Evolutionary conservation across 1,284 basidiomycete species (phyloP).

Genomic region (Bjerkandera adusta): DNA sequence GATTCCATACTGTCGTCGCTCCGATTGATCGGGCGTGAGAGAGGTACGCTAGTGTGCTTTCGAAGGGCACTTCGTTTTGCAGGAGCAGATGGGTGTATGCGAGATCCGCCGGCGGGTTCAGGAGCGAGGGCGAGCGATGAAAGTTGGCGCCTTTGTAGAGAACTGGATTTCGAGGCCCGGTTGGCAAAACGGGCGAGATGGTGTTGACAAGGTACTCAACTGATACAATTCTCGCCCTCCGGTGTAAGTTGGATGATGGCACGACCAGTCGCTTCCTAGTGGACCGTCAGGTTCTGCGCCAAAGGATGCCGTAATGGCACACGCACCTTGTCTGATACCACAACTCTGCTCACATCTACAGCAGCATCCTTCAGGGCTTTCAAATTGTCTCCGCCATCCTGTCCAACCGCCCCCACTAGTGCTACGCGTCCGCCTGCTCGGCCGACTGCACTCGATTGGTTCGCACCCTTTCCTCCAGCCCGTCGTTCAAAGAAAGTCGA

Average conservation of each 20-base stretch:
- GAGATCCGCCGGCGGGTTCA: constrained; percentile 18
- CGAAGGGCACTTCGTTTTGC: constrained; percentile 55
- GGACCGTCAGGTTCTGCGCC: not conserved
- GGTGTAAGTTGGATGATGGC: constrained; percentile 56
- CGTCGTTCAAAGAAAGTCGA: constrained; percentile 44
- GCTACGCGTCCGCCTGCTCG: constrained; percentile 43
- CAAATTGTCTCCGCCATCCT: constrained; percentile 47
- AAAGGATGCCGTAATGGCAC: not conserved
- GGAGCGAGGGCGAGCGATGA: constrained; percentile 29
- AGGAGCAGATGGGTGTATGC: constrained; percentile 45
- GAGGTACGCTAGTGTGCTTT: constrained; percentile 39
- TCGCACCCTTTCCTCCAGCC: constrained; percentile 58
- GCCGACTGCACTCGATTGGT: constrained; percentile 55
- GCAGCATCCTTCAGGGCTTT: constrained; percentile 37
- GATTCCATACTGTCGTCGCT: constrained; percentile 46
- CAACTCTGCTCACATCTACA: constrained; percentile 34
- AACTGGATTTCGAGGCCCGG: constrained; percentile 33
- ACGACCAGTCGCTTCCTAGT: constrained; percentile 49
- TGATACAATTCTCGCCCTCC: constrained; percentile 57
- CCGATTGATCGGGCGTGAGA: constrained; percentile 18
- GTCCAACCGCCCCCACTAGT: constrained; percentile 45
- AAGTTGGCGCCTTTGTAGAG: constrained; percentile 57
- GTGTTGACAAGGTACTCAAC: constrained; percentile 26
- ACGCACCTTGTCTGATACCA: constrained; percentile 38
- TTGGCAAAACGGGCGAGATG: not conserved